Base-by-base conservation (phyloP, 192 early-diverging fungal genomes). In the Umbelopsis ramanniana region DNA sequence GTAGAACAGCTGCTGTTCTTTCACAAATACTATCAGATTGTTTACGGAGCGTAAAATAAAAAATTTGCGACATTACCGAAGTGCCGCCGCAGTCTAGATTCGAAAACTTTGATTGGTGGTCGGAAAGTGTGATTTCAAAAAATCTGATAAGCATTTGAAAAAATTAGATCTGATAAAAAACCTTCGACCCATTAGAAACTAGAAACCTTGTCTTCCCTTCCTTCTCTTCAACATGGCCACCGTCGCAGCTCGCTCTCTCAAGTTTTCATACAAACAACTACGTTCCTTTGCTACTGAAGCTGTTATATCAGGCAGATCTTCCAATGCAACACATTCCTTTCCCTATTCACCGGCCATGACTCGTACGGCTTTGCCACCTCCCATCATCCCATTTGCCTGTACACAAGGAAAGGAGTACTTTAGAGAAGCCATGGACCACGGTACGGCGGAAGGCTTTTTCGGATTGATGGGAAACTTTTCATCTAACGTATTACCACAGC, bases 391-490 rank as follows among this genome's bases (percentile, higher is more conserved):
- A n/a, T 76, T 72, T 15, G 68, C 75, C 8, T 76, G 70, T 4
- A 37, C 70, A 14, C 70, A 76, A 66, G 75, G 75, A 15, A 76
- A 76, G 63, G 33, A 54, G 14, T 33, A 72, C 8, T 76, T 76
- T 60, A 40, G 67, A 22, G 52, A 48, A 40, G 75, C 75, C 23
- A 69, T 76, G 75, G 68, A 68, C 12, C 70, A 76, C 40, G 75
- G 75, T 2, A 71, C 68, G 2, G 67, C 75, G 0, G 75, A 76
- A 66, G 68, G 70, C 14, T 76, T 76, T 35, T 76, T 76, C 37
- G 72, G 67, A 4, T 50, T 76, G 7, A 68, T 76, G 66, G 75
- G 75, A 21, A 76, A 76, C 40, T 72, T 76, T 67, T 72, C 70
- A 17, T 37, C 70, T 2, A 71, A 68, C 11, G 71, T 70, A 23